Percentiles rank a stretch among this genome's conserved stretches.
Evolutionary conservation across 306 rosid species (phyloP).

Genomic region (Quercus cerris): DNA sequence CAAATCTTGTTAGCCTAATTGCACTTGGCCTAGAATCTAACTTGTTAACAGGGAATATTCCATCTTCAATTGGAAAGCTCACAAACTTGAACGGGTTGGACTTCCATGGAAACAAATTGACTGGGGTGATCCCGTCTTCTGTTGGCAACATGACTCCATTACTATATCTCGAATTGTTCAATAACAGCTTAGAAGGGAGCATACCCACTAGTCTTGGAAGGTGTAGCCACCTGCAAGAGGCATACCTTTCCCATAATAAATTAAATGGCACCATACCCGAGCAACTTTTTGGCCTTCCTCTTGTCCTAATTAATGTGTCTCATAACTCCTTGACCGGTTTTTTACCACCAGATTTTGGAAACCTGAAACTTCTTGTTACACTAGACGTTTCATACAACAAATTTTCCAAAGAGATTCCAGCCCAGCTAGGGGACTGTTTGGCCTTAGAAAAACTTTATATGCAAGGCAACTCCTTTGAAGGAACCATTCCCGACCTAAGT

Average conservation of each 20-base stretch:
- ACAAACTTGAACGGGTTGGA: rapidly evolving
- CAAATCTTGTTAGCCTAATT: not conserved
- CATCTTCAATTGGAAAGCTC: slow-evolving; percentile 1
- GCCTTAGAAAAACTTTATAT: too few relatives aligned
- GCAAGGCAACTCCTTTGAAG: not conserved
- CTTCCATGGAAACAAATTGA: not conserved
- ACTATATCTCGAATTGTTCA: rapidly evolving
- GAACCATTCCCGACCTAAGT: not conserved
- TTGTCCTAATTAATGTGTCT: rapidly evolving
- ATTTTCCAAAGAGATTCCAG: too few relatives aligned
- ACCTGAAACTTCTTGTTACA: too few relatives aligned
- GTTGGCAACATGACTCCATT: not conserved
- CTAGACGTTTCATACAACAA: too few relatives aligned
- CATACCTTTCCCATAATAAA: not conserved
- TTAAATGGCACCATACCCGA: not conserved
- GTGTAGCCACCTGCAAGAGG: not conserved
- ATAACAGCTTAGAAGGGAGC: not conserved
- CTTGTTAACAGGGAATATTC: not conserved
- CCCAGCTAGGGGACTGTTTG: not conserved
- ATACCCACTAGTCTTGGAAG: not conserved
- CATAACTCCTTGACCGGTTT: too few relatives aligned
- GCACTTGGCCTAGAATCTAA: not conserved
- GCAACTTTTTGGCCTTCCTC: too few relatives aligned
- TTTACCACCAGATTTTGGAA: too few relatives aligned
- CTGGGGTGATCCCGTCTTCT: not conserved